Conservation (phyloP, 2,329 filamentous ascomycete genomes). For the Pseudopyricularia javanii region DNA sequence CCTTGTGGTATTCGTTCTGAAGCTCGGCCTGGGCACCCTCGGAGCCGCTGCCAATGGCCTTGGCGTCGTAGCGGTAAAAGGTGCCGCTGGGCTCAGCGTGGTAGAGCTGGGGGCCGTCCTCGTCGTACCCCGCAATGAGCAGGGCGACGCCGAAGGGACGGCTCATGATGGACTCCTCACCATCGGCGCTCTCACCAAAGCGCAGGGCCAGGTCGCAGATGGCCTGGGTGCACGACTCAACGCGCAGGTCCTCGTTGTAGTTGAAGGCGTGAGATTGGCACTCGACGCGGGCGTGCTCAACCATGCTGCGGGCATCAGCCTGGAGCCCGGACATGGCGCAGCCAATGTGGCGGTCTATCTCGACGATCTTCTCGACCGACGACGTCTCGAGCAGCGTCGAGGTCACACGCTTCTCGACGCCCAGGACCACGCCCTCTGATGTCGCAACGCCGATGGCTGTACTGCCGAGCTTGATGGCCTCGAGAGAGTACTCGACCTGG, state of each 20-base stretch:
- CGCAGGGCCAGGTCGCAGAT: conserved; percentile 94
- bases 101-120: conserved; percentile 93
- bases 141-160: conserved; percentile 93
- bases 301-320: conserved; percentile 93
- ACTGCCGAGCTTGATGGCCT: conserved; percentile 98
- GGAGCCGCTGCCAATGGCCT: conserved; percentile 93
- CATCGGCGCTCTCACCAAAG: conserved; percentile 94
- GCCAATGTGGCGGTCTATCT: conserved; percentile 97
- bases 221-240: conserved; percentile 96
- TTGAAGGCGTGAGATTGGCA: conserved; percentile 96
- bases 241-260: conserved; percentile 87
- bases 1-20: conserved; percentile 97
- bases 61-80: conserved; percentile 98
- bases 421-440: conserved; percentile 86
- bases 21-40: conserved; percentile 96
- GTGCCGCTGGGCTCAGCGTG: conserved; percentile 96
- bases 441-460: conserved; percentile 98
- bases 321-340: conserved; percentile 98
- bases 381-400: conserved; percentile 94
- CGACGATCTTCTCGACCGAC: conserved; percentile 98
- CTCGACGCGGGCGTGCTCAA: conserved; percentile 96
- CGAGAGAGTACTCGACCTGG: conserved; percentile 99
- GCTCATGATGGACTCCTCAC: conserved; percentile 98
- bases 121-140: conserved; percentile 92
- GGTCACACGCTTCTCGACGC: conserved; percentile 97